Conservation (phyloP, 2,329 filamentous ascomycete genomes). For the Colletotrichum gloeosporioides region DNA sequence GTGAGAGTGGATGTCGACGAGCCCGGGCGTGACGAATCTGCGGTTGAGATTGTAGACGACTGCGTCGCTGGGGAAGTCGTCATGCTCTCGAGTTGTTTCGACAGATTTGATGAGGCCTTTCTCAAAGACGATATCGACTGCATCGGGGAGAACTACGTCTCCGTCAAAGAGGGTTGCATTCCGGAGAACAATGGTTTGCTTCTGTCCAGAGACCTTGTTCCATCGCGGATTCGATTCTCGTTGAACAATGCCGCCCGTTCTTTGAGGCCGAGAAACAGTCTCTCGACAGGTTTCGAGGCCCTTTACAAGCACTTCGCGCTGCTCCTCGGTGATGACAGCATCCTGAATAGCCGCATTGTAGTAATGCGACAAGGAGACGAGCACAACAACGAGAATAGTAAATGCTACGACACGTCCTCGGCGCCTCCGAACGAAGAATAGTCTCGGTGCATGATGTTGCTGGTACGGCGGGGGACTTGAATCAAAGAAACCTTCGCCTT, state of each 20-base stretch:
- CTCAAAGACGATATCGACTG: constrained; percentile 41
- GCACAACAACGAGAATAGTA: not conserved
- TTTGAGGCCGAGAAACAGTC: not conserved
- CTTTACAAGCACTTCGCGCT: not conserved
- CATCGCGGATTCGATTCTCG: not conserved
- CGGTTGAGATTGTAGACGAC: constrained; percentile 37
- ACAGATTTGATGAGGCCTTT: constrained; percentile 35
- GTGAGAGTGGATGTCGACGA: constrained; percentile 52
- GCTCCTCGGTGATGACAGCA: not conserved
- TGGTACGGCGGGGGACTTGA: not conserved
- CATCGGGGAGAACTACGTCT: constrained; percentile 31
- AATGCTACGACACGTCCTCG: not conserved
- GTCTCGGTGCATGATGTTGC: not conserved
- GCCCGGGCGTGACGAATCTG: constrained; percentile 45
- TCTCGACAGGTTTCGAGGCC: not conserved
- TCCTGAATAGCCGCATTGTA: no score
- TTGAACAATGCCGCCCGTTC: not conserved
- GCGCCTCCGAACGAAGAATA: not conserved
- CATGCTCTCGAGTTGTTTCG: not conserved
- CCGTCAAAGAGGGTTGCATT: constrained; percentile 50
- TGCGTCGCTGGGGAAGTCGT: not conserved
- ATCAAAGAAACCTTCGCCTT: not conserved
- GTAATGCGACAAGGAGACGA: not conserved
- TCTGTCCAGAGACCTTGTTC: not conserved
- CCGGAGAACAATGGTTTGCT: constrained; percentile 31